Evolutionary conservation across 495 filamentous ascomycete species (phyloP).

Genomic region (Daldinia grandis): DNA sequence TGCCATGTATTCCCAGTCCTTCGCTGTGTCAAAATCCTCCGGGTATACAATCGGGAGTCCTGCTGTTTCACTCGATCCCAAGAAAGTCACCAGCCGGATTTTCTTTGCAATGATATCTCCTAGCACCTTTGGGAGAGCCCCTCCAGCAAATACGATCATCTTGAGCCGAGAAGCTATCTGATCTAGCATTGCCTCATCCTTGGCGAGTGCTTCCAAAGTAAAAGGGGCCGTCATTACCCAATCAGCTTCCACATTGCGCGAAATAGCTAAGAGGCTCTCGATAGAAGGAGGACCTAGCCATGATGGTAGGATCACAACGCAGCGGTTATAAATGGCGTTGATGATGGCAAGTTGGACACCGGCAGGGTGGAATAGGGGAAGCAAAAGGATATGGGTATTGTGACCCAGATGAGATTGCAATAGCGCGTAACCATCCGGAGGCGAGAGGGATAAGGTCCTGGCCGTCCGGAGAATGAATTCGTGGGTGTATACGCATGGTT

Average conservation of each 20-base stretch:
- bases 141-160: conserved; percentile 1
- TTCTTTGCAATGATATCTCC: neutral
- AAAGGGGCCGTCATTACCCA: neutral
- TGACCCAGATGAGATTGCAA: neutral
- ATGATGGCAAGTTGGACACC: neutral
- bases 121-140: neutral
- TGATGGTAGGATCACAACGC: neutral
- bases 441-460: neutral
- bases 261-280: neutral
- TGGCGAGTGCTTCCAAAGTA: neutral
- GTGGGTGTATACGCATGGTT: neutral
- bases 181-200: neutral
- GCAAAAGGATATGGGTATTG: neutral
- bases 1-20: neutral
- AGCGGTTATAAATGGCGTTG: neutral
- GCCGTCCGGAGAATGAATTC: neutral
- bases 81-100: neutral
- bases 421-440: neutral
- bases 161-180: neutral
- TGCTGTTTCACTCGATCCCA: neutral
- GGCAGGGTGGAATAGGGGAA: neutral
- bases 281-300: neutral
- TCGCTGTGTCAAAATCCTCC: neutral
- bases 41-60: neutral
- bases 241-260: neutral